Conservation (phyloP, 1,284 basidiomycete genomes). For the Pholiota adiposa region DNA sequence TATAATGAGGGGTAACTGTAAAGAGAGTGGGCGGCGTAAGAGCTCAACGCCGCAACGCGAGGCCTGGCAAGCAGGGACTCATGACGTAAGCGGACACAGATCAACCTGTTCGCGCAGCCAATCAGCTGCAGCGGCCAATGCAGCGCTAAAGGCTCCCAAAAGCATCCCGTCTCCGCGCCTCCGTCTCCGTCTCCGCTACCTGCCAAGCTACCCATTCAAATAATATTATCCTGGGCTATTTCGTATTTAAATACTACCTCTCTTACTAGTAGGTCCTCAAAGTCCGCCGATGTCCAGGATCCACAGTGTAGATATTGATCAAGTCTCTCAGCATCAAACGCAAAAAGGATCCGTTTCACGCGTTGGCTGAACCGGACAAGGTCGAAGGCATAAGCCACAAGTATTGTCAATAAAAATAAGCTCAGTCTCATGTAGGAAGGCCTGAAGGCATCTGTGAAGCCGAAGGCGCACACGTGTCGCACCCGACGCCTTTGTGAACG, state of each 20-base stretch:
- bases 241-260: not conserved
- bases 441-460: not conserved
- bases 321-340: not conserved
- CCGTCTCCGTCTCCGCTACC: not conserved
- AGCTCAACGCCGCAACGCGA: conserved; percentile 11
- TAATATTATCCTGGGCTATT: not conserved
- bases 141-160: not conserved
- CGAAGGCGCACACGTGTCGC: not conserved
- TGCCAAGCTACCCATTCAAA: not conserved
- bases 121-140: not conserved
- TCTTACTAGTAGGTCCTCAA: not conserved
- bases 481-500: not conserved
- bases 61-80: conserved; percentile 5
- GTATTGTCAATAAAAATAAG: not conserved
- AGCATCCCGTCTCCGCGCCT: not conserved
- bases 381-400: not conserved
- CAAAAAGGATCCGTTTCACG: not conserved
- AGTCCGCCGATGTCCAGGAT: not conserved
- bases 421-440: not conserved
- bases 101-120: not conserved
- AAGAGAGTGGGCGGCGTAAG: conserved; percentile 12
- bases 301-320: not conserved
- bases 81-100: conserved; percentile 25
- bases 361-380: not conserved
- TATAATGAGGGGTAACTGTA: conserved; percentile 10